Evolutionary conservation across 306 rosid species (phyloP), one percentile per base, ranked within the genome.

Genomic region (Quercus aquifolioides): DNA sequence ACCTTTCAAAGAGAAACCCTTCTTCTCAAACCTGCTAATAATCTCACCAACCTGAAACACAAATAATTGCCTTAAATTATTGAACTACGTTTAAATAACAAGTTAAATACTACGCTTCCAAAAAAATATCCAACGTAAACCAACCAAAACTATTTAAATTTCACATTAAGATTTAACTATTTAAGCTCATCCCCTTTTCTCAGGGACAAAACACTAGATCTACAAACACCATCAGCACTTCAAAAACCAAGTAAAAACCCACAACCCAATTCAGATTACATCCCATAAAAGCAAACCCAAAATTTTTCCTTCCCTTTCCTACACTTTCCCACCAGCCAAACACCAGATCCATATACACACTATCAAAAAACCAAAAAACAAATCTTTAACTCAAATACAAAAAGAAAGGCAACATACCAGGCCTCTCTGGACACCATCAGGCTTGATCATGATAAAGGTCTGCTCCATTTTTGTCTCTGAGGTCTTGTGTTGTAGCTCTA

Each of bases 11-110:
- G 74, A 79, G 86, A 95, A 92, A 8, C 99, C 99, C 85, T 92
- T 95, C 92, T 92, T 90, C 93, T 95, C 98, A 86, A 95, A 92
- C 85, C 97, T 91, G 91, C 94, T 79, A 76, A 95, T 90, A 63
- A 95, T 84, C 82, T 91, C 94, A 76, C 99, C 96, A 82, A 95
- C 81, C 98, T 94, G 87, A 77, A 80, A 82, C 65, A 38, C 38
- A 86, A 0, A 28, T 8, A 26, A 30, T 6, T 51, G 43, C 33
- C 4, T 73, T 17, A 26, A 19, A 74, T 51, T 69, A 76, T 26
- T 52, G 55, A 81, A 7, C 28, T 3, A 23, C 3, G 0, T 59
- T 23, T 1, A 63, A 63, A 63, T 14, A 62, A 26, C 3, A 63
- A 12, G 15, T 28, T 14, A 63, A 0, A 0, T 26, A 26, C 69